phyloP scores from a whole-genome alignment of 1,284 basidiomycete species.

The Lentinula novae-zelandiae region DNA sequence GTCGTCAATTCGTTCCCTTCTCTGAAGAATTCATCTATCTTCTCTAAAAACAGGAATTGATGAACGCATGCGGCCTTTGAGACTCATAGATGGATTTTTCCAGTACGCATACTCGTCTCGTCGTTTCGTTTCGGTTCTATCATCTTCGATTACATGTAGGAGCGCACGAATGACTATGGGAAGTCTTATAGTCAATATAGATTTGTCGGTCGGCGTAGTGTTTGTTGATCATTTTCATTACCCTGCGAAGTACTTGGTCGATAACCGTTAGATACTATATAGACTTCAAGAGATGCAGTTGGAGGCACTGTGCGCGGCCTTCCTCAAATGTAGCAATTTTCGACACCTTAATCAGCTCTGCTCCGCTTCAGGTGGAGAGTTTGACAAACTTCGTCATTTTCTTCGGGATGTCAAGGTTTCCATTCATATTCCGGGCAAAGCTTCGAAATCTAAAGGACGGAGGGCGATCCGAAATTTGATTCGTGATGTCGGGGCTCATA shows the following conservation, averaged over 20 bases:
- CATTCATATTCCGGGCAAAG: slow-evolving; percentile 18
- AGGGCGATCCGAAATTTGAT: slow-evolving; percentile 29
- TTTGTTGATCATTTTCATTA: slow-evolving; percentile 16
- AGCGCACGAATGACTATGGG: slow-evolving; percentile 34
- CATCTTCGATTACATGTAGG: slow-evolving; percentile 18
- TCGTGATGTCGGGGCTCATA: slow-evolving; percentile 23
- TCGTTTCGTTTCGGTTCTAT: neutral
- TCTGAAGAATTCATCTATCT: too few relatives aligned
- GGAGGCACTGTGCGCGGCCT: neutral
- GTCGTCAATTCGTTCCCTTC: too few relatives aligned
- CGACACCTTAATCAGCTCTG: neutral
- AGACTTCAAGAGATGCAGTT: neutral
- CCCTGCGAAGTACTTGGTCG: neutral
- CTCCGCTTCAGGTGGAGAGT: neutral
- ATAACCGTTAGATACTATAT: neutral
- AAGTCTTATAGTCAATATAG: slow-evolving; percentile 35
- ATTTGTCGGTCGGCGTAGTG: slow-evolving; percentile 37
- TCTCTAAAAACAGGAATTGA: slow-evolving; percentile 1
- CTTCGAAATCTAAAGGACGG: slow-evolving; percentile 21
- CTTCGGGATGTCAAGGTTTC: slow-evolving; percentile 29
- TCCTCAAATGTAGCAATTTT: neutral
- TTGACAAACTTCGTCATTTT: slow-evolving; percentile 23
- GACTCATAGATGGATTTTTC: slow-evolving; percentile 33
- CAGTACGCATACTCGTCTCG: slow-evolving; percentile 24
- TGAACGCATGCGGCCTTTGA: slow-evolving; percentile 25